Conservation (phyloP, 805 yeast genomes). For the Brettanomyces anomalus region DNA sequence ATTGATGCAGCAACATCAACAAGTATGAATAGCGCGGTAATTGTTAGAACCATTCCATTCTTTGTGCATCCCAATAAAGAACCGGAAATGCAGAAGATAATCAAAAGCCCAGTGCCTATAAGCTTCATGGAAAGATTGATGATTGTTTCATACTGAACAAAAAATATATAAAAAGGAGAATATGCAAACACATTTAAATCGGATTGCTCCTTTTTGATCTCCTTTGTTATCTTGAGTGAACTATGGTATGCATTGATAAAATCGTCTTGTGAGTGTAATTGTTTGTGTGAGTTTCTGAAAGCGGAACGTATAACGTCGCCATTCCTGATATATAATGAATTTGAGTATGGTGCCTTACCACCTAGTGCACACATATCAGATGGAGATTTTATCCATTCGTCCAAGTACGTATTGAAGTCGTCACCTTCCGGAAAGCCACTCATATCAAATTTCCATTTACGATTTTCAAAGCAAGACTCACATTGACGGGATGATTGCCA, state of each 20-base stretch:
- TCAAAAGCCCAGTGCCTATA: constrained; percentile 39
- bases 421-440: constrained; percentile 72
- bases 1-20: constrained; percentile 73
- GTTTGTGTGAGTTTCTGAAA: constrained; percentile 75
- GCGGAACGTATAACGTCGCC: constrained; percentile 42
- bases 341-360: constrained; percentile 86
- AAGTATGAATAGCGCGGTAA: constrained; percentile 56
- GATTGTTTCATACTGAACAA: constrained; percentile 76
- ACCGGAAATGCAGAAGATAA: constrained; percentile 44
- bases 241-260: constrained; percentile 73
- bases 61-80: constrained; percentile 58
- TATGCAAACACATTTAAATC: constrained; percentile 67
- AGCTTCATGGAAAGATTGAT: constrained; percentile 48
- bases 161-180: constrained; percentile 87
- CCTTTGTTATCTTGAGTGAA: constrained; percentile 56
- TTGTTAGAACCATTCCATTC: constrained; percentile 46
- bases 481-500: constrained; percentile 63
- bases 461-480: constrained; percentile 57
- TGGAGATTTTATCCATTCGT: constrained; percentile 72
- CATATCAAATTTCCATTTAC: constrained; percentile 65
- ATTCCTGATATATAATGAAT: constrained; percentile 37
- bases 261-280: constrained; percentile 75
- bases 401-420: constrained; percentile 59
- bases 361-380: constrained; percentile 85
- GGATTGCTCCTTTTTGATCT: constrained; percentile 32